A percentile compares a stretch with the other conserved stretches of the same genome.
phyloP scores from a whole-genome alignment of 1,139 yeast genomes.

The Lodderomyces jiufengensis region DNA sequence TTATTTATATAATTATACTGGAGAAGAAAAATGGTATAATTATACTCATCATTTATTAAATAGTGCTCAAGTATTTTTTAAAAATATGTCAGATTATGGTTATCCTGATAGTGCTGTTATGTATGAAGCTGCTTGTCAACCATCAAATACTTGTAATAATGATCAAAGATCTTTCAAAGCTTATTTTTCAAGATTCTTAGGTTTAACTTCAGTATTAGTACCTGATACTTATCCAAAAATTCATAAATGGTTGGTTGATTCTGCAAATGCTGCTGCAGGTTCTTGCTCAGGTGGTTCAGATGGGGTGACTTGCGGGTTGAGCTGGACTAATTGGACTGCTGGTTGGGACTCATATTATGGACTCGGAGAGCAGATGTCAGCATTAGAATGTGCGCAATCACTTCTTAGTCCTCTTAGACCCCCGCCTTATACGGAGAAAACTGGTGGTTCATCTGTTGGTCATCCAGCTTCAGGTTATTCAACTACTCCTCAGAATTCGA shows the following conservation, averaged over 20 bases:
- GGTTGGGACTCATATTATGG: slow-evolving; percentile 78
- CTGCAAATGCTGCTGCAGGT: slow-evolving; percentile 77
- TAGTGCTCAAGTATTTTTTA: slow-evolving; percentile 56
- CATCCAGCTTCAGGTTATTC: slow-evolving; percentile 59
- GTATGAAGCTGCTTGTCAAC: slow-evolving; percentile 83
- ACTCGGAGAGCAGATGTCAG: slow-evolving; percentile 92
- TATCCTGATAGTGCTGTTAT: slow-evolving; percentile 36
- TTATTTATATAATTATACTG: slow-evolving; percentile 72
- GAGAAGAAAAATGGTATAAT: slow-evolving; percentile 61
- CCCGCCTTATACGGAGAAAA: slow-evolving; percentile 53
- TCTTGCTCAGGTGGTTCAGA: slow-evolving; percentile 86
- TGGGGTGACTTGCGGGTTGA: slow-evolving; percentile 84
- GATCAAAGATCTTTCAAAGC: slow-evolving; percentile 93
- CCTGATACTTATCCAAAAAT: slow-evolving; percentile 60
- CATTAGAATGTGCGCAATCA: slow-evolving; percentile 73
- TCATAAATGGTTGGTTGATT: slow-evolving; percentile 47
- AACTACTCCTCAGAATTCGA: slow-evolving; percentile 31
- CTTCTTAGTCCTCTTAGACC: slow-evolving; percentile 51
- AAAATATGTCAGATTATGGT: slow-evolving; percentile 32
- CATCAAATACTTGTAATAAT: slow-evolving; percentile 57
- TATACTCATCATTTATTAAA: slow-evolving; percentile 52
- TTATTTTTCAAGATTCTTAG: slow-evolving; percentile 71
- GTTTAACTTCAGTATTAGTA: slow-evolving; percentile 67
- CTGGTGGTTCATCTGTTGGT: slow-evolving; percentile 63
- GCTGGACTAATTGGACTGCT: slow-evolving; percentile 54